Percentiles rank a stretch among this genome's conserved stretches.
Conservation (phyloP, 495 filamentous ascomycete genomes). For the Neurospora sp. region DNA sequence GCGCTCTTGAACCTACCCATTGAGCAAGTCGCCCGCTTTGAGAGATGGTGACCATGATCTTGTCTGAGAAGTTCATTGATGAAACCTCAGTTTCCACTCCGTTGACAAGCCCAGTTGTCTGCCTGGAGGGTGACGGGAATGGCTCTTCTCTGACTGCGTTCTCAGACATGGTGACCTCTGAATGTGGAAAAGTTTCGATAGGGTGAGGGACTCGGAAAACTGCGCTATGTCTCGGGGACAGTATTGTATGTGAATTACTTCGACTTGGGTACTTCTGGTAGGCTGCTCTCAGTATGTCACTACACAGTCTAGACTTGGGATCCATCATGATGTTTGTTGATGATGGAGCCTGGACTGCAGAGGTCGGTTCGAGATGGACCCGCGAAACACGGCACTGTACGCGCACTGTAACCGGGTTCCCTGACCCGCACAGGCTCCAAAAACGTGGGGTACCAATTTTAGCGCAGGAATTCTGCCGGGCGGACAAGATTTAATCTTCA, state of each 20-base stretch:
- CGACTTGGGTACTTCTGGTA: neutral
- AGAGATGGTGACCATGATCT: constrained; percentile 81
- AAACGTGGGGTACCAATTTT: neutral
- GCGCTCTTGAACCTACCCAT: constrained; percentile 54
- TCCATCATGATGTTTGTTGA: neutral
- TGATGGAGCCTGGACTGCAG: neutral
- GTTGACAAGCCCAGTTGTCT: constrained; percentile 52
- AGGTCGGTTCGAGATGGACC: neutral
- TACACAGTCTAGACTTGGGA: neutral
- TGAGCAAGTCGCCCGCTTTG: constrained; percentile 80
- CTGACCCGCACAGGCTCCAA: neutral
- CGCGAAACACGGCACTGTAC: neutral
- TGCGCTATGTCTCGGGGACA: neutral
- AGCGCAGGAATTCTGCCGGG: constrained; percentile 34
- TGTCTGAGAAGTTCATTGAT: constrained; percentile 70
- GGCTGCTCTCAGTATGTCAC: neutral
- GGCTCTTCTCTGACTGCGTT: constrained; percentile 27
- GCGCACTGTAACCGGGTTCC: neutral
- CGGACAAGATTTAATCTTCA: constrained; percentile 33
- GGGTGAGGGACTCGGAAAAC: neutral
- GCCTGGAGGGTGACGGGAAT: constrained; percentile 71
- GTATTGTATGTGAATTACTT: neutral
- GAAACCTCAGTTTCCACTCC: constrained; percentile 63
- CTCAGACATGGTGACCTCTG: constrained; percentile 13
- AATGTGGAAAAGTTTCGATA: neutral